These are phyloP conservation scores for Taiwanofungus camphoratus DNA, from an alignment of 1,284 basidiomycete species.

Conservation along the genomic window DNA sequence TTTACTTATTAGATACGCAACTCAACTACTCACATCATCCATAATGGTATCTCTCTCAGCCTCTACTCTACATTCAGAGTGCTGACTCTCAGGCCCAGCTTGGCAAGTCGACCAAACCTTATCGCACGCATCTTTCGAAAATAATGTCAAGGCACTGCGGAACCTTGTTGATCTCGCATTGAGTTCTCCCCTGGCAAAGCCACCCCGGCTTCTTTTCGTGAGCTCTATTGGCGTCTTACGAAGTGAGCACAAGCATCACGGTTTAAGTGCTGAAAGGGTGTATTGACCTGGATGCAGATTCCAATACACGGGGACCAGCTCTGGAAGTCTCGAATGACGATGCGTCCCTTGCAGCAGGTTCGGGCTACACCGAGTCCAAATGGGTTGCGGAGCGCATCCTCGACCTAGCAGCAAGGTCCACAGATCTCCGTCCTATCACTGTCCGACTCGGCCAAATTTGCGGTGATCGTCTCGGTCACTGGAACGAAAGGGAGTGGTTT, in stretches of 20 bases:
- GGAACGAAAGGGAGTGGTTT: slow-evolving; percentile 41
- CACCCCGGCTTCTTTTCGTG: not conserved
- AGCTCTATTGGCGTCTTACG: slow-evolving; percentile 26
- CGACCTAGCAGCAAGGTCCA: slow-evolving; percentile 16
- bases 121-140: slow-evolving; percentile 26
- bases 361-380: too few relatives aligned
- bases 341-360: too few relatives aligned
- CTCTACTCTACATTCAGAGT: too few relatives aligned
- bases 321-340: too few relatives aligned
- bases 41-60: too few relatives aligned
- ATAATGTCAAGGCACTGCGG: slow-evolving; percentile 31
- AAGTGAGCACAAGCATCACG: slow-evolving; percentile 26
- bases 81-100: too few relatives aligned
- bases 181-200: slow-evolving; percentile 12
- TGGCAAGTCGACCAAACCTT: slow-evolving; percentile 38
- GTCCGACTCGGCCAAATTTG: slow-evolving; percentile 40
- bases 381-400: slow-evolving; percentile 33
- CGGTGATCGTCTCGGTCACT: slow-evolving; percentile 33
- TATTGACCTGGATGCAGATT: too few relatives aligned
- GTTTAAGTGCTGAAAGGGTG: too few relatives aligned
- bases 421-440: slow-evolving; percentile 23
- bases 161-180: slow-evolving; percentile 36
- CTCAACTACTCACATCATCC: slow-evolving; percentile 26
- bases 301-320: too few relatives aligned
- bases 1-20: slow-evolving; percentile 17